phyloP scores from a whole-genome alignment of 768 basidiomycete genomes.

The Suillus hirtellus region DNA sequence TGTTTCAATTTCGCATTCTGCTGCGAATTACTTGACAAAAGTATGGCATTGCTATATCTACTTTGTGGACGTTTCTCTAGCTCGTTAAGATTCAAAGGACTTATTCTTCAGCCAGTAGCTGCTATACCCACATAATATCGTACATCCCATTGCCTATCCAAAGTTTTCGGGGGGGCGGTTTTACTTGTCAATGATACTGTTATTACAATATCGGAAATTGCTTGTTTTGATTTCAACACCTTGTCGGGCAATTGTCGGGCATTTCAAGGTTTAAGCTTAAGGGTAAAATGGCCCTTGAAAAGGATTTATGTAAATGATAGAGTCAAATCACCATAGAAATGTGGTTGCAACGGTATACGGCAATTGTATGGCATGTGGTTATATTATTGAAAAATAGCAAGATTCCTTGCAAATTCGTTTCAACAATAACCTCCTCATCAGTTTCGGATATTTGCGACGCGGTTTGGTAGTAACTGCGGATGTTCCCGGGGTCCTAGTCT shows the following conservation, averaged over 20 bases:
- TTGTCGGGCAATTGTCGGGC: too few relatives aligned
- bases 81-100: constrained; percentile 22
- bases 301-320: too few relatives aligned
- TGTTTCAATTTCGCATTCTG: constrained; percentile 4
- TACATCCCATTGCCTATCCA: not conserved
- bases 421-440: too few relatives aligned
- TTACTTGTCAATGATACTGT: not conserved
- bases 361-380: too few relatives aligned
- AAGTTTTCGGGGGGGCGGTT: not conserved
- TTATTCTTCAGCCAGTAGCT: constrained; percentile 14
- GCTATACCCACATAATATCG: constrained; percentile 28
- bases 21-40: constrained; percentile 16
- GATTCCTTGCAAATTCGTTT: too few relatives aligned
- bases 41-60: constrained; percentile 20
- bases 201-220: not conserved
- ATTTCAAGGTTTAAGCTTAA: too few relatives aligned
- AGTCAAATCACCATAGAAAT: too few relatives aligned
- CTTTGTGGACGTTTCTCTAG: constrained; percentile 21
- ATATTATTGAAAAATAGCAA: too few relatives aligned
- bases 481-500: constrained; percentile 6
- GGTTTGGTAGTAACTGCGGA: constrained; percentile 12
- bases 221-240: too few relatives aligned
- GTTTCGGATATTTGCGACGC: too few relatives aligned
- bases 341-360: too few relatives aligned
- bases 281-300: too few relatives aligned